A percentile compares a stretch with the other conserved stretches of the same genome.
phyloP scores from a whole-genome alignment of 2,329 filamentous ascomycete species.

The Penicillium verrucosum region DNA sequence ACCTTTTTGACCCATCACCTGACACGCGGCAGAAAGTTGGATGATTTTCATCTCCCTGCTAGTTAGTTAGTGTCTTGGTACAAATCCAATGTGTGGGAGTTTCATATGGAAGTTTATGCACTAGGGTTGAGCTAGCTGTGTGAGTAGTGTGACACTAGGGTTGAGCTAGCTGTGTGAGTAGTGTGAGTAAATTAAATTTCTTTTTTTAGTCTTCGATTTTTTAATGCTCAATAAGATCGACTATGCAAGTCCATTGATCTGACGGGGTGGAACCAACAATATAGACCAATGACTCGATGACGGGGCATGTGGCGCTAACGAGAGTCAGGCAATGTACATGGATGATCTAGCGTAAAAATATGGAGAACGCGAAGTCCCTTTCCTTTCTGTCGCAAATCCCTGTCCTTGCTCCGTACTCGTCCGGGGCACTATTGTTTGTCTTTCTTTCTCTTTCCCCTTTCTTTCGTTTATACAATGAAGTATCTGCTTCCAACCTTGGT shows the following conservation, averaged over 20 bases:
- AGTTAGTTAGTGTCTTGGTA: constrained; percentile 15
- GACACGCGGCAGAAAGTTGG: constrained; percentile 12
- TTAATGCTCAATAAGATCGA: background rate
- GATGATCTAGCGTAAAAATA: constrained; percentile 2
- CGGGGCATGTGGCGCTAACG: constrained; percentile 3
- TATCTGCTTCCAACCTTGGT: background rate
- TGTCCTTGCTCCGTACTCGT: background rate
- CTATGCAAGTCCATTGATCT: constrained; percentile 7
- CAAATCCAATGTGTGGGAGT: background rate
- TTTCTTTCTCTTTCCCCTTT: background rate
- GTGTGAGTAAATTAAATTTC: background rate
- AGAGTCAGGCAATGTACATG: constrained; percentile 2
- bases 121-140: background rate
- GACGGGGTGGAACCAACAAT: background rate
- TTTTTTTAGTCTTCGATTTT: background rate
- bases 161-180: background rate
- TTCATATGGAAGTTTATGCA: background rate
- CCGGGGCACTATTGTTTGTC: too few relatives aligned
- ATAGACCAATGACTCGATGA: constrained; percentile 1
- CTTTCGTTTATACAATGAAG: background rate
- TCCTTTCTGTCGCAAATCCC: background rate
- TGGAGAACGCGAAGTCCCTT: background rate
- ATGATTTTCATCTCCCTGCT: constrained; percentile 14
- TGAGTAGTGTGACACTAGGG: background rate
- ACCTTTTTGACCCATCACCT: constrained; percentile 19